Percentiles rank a stretch among this genome's conserved stretches.
These are phyloP conservation scores for Limtongozyma cylindracea DNA, from an alignment of 805 yeast genomes.

Conservation along the genomic window DNA sequence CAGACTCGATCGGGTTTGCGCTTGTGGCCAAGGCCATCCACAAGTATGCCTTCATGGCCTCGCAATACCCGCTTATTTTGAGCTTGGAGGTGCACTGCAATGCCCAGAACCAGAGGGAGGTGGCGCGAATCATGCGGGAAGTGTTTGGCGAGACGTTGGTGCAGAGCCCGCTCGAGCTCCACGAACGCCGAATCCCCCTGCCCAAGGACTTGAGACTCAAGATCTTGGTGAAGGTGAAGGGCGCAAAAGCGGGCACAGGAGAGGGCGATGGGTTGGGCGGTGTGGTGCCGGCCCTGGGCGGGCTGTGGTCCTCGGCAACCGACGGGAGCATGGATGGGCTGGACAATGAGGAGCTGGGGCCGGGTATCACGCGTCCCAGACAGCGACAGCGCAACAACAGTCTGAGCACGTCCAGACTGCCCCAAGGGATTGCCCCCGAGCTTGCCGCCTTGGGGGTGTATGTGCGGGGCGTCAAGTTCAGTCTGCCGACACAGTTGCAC, in stretches of 20 bases:
- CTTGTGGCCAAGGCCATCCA: conserved; percentile 51
- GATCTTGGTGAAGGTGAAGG: too few relatives aligned
- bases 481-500: too few relatives aligned
- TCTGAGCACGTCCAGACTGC: conserved; percentile 1
- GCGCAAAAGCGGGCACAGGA: too few relatives aligned
- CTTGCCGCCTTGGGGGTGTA: conserved; percentile 45
- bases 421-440: too few relatives aligned
- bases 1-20: conserved; percentile 37
- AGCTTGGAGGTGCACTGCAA: conserved; percentile 74
- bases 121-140: conserved; percentile 23
- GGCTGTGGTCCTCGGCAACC: too few relatives aligned
- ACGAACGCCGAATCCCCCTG: conserved; percentile 50
- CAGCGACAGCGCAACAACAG: too few relatives aligned
- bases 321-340: too few relatives aligned
- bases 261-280: too few relatives aligned
- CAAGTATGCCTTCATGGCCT: conserved; percentile 70
- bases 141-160: conserved; percentile 5
- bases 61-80: conserved; percentile 67
- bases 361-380: too few relatives aligned
- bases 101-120: conserved; percentile 37
- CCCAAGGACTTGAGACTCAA: conserved; percentile 27
- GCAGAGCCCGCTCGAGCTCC: conserved; percentile 56
- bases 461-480: conserved; percentile 50
- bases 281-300: too few relatives aligned
- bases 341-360: too few relatives aligned